Percentiles rank a stretch among this genome's conserved stretches.
Conservation (phyloP, 495 filamentous ascomycete species). For the Beverwykella pulmonaria region DNA sequence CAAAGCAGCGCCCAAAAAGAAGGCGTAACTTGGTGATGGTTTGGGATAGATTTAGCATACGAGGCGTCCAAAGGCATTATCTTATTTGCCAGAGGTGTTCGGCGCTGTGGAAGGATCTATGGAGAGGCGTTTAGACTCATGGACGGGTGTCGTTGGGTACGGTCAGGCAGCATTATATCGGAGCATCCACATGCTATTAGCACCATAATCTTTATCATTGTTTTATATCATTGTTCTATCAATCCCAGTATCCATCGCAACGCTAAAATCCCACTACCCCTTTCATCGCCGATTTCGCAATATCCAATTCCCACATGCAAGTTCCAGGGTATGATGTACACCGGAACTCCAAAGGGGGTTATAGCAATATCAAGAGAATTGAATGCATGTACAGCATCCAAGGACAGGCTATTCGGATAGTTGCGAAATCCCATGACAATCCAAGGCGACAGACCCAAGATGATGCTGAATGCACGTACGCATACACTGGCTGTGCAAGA, state of each 20-base stretch:
- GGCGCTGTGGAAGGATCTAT: too few relatives aligned
- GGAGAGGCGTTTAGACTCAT: too few relatives aligned
- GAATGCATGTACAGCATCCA: neutral
- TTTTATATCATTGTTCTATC: neutral
- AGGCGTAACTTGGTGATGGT: too few relatives aligned
- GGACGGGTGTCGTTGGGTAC: too few relatives aligned
- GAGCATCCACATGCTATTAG: neutral
- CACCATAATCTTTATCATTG: neutral
- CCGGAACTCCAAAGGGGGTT: neutral
- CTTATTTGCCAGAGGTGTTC: too few relatives aligned
- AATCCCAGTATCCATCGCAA: neutral
- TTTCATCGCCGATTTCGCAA: neutral
- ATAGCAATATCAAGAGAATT: neutral
- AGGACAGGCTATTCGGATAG: neutral
- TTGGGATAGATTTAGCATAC: too few relatives aligned
- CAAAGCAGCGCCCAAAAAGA: constrained; percentile 53
- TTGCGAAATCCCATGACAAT: neutral
- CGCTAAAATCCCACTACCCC: neutral
- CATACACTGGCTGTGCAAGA: neutral
- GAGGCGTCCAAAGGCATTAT: too few relatives aligned
- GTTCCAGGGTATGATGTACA: neutral
- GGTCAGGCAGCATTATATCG: too few relatives aligned
- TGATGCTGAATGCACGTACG: too few relatives aligned
- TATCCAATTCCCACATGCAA: neutral
- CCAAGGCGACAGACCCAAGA: neutral